Base-by-base conservation (phyloP, 352 stramenopile genomes). In the Pythium biforme region DNA sequence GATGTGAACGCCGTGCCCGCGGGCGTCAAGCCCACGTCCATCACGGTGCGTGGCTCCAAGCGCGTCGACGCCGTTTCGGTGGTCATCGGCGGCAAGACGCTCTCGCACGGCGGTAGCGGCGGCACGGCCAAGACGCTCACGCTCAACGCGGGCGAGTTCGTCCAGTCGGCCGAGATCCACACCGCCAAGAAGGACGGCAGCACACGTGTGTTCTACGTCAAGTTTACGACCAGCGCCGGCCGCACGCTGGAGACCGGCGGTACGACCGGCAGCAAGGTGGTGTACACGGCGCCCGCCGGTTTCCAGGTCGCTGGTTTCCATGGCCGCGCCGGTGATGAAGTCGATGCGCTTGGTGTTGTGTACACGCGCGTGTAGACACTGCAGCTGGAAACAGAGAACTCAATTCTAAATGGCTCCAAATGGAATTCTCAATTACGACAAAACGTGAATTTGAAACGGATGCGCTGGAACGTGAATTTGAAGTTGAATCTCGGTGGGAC, bases 301-400 rank as follows among this genome's bases (percentile, higher is more conserved):
- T 85, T 69, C 26, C 76, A 85, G 39, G 70, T 85, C 51, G 79
- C 70, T 33, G 74, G 62, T 25, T 85, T 83, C 63, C 76, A 85
- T 53, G 76, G 76, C 14, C 74, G 76, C 9, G 54, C 69, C 3
- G 72, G 72, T 2, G 65, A 81, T 29, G 70, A 68, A 17, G 54
- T 85, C n/a, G 72, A 83, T 34, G 70, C 67, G 2, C 59, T 85
- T 3, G 76, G 77, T 19, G 76, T 63, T 1, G 70, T 85, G 33
- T 85, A 73, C 74, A 81, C 76, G 29, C 55, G 55, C 20, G 40
- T 33, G 8, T 61, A 61, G 11, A 31, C 0, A 11, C 7, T 12
- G 31, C 10, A 11, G 4, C 31, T 1, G 8, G 8, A 15, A 8
- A 1, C 31, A 12, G 10, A 15, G 31, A 15, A 37, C 8, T 37